These are phyloP conservation scores for Aspergillus pseudoterreus DNA, from an alignment of 2,329 filamentous ascomycete genomes.

Conservation along the genomic window DNA sequence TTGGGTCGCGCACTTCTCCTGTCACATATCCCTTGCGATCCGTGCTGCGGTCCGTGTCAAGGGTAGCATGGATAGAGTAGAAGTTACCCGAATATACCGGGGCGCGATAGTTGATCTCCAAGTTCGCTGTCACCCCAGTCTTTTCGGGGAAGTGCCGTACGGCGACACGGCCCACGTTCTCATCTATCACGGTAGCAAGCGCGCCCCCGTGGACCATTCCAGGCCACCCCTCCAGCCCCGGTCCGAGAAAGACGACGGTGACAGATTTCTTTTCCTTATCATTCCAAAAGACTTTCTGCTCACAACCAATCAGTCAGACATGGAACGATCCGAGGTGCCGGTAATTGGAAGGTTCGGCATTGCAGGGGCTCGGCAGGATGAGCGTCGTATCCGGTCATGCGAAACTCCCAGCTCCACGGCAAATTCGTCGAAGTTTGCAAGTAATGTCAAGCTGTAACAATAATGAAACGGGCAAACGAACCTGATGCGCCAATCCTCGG, in stretches of 20 bases:
- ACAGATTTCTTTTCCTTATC: slow-evolving; percentile 54
- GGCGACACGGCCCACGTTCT: slow-evolving; percentile 64
- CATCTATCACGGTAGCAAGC: slow-evolving; percentile 65
- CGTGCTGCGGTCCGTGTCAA: slow-evolving; percentile 37
- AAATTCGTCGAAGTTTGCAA: background rate
- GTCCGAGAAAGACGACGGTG: slow-evolving; percentile 65
- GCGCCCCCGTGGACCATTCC: slow-evolving; percentile 68
- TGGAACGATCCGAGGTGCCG: slow-evolving; percentile 7
- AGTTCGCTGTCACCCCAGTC: slow-evolving; percentile 55
- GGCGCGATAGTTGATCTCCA: slow-evolving; percentile 60
- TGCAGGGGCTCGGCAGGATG: slow-evolving; percentile 1
- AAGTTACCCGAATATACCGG: slow-evolving; percentile 59
- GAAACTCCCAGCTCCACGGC: background rate
- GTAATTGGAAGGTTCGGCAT: slow-evolving; percentile 8
- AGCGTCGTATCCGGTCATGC: background rate
- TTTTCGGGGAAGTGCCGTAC: slow-evolving; percentile 46
- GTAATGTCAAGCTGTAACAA: background rate
- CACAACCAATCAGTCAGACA: slow-evolving; percentile 18
- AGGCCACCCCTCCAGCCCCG: slow-evolving; percentile 66
- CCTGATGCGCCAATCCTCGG: slow-evolving; percentile 39
- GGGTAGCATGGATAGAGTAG: slow-evolving; percentile 56
- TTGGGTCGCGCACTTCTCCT: slow-evolving; percentile 32
- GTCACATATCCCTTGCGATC: slow-evolving; percentile 37
- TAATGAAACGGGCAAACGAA: slow-evolving; percentile 19
- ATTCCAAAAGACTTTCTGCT: slow-evolving; percentile 64